These are phyloP conservation scores for Alternaria solani DNA, from an alignment of 2,329 filamentous ascomycete genomes.

Conservation along the genomic window DNA sequence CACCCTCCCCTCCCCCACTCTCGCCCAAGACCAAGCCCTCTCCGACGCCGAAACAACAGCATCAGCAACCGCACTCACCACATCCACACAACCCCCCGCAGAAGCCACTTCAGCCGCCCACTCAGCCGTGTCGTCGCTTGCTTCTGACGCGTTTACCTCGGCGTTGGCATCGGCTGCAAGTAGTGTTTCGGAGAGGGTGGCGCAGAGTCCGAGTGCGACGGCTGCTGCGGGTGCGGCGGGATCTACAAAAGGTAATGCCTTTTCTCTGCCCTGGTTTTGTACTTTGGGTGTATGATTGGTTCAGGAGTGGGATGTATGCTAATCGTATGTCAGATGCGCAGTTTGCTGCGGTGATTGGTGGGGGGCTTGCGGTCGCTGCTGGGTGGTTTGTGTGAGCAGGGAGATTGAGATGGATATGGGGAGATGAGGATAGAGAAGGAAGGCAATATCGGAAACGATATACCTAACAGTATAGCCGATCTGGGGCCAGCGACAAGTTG, in stretches of 20 bases:
- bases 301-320: neutral
- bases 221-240: neutral
- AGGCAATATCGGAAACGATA: too few relatives aligned
- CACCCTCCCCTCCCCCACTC: neutral
- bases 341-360: neutral
- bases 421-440: neutral
- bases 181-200: neutral
- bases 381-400: neutral
- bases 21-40: neutral
- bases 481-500: neutral
- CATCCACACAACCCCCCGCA: neutral
- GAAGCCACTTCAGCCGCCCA: neutral
- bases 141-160: neutral
- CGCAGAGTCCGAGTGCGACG: neutral
- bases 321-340: neutral
- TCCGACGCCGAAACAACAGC: neutral
- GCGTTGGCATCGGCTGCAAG: neutral
- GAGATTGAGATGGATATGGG: neutral
- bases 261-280: neutral
- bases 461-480: neutral
- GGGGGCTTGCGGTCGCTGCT: neutral
- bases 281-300: neutral
- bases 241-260: neutral
- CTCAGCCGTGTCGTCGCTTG: neutral
- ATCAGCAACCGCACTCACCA: neutral